phyloP scores from a whole-genome alignment of 768 basidiomycete species.

The Rhodotorula taiwanensis region DNA sequence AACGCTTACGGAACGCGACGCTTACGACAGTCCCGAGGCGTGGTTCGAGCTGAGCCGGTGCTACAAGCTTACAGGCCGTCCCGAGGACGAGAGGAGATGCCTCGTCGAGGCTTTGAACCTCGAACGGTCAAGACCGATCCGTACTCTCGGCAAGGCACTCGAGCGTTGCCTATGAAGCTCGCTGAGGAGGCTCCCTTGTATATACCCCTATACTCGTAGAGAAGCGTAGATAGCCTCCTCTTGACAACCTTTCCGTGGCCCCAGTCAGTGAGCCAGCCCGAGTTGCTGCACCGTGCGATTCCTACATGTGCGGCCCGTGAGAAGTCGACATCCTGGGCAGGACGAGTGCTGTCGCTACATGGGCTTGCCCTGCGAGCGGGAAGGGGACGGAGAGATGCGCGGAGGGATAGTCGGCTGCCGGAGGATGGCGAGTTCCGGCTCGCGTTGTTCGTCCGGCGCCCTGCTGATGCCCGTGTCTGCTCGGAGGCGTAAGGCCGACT shows the following conservation, averaged over 20 bases:
- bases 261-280: too few relatives aligned
- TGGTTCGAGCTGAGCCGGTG: conserved; percentile 71
- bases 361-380: background rate
- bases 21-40: conserved; percentile 88
- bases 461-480: too few relatives aligned
- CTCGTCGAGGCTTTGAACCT: conserved; percentile 59
- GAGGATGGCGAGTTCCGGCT: background rate
- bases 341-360: too few relatives aligned
- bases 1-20: conserved; percentile 61
- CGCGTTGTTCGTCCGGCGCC: background rate
- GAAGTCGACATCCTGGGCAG: too few relatives aligned
- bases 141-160: conserved; percentile 41
- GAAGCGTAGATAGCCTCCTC: background rate
- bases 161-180: conserved; percentile 29
- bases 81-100: conserved; percentile 63
- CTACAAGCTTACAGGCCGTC: conserved; percentile 62
- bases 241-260: background rate
- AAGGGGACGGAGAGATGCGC: background rate
- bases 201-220: too few relatives aligned
- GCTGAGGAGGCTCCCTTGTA: too few relatives aligned
- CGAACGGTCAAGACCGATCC: conserved; percentile 45
- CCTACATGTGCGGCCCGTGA: too few relatives aligned
- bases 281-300: too few relatives aligned
- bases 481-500: too few relatives aligned
- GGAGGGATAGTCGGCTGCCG: background rate